Conservation (phyloP, 257 asterid species). For the Plantago elongata region DNA sequence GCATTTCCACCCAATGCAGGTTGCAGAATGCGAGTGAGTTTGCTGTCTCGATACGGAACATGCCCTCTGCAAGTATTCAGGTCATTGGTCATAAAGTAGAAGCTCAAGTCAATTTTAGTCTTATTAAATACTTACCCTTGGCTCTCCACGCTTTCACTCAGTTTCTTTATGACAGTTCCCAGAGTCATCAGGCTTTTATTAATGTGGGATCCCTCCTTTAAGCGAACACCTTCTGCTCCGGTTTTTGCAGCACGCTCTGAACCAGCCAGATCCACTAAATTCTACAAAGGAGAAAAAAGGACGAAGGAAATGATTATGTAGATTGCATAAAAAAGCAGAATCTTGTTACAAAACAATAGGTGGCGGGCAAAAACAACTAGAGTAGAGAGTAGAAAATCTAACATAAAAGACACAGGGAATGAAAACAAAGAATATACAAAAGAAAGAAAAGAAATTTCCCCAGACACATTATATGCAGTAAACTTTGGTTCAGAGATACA, state of each 20-base stretch:
- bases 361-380: background rate
- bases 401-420: slow-evolving; percentile 1
- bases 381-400: slow-evolving; percentile 2
- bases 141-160: slow-evolving; percentile 98
- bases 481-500: too few species aligned
- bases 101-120: slow-evolving; percentile 11
- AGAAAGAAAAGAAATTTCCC: background rate
- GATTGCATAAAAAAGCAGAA: background rate
- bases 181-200: slow-evolving; percentile 91
- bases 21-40: slow-evolving; percentile 94
- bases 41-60: slow-evolving; percentile 98
- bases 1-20: slow-evolving; percentile 98
- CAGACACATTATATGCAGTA: background rate
- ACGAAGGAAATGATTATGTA: slow-evolving; percentile 4
- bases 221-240: slow-evolving; percentile 98
- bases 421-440: background rate
- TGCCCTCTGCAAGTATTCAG: slow-evolving; percentile 71
- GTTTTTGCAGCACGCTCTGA: slow-evolving; percentile 99
- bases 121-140: slow-evolving; percentile 68
- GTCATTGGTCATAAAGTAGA: slow-evolving; percentile 19
- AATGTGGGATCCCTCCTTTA: slow-evolving; percentile 97
- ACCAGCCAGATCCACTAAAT: slow-evolving; percentile 98
- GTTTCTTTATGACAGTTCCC: slow-evolving; percentile 96
- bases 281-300: slow-evolving; percentile 36
- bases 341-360: slow-evolving; percentile 1